These are phyloP conservation scores for Mucor indicus DNA, from an alignment of 371 early-diverging fungal species.

Conservation along the genomic window DNA sequence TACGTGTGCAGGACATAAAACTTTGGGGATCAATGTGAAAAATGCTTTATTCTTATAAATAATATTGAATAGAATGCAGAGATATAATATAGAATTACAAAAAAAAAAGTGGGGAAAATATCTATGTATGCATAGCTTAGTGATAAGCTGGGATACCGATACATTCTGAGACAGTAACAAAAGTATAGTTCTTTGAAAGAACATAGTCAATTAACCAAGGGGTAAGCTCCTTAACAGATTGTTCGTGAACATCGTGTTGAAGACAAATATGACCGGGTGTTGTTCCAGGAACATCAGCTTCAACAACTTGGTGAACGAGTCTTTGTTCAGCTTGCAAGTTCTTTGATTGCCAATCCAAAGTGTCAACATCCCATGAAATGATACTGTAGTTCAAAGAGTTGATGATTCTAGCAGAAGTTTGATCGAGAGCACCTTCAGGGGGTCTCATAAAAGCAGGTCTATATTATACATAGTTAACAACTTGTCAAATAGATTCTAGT, in stretches of 20 bases:
- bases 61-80: too few species aligned
- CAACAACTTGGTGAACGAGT: constrained; percentile 11
- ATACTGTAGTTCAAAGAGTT: constrained; percentile 40
- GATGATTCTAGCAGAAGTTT: constrained; percentile 27
- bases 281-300: constrained; percentile 1
- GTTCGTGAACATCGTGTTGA: constrained; percentile 32
- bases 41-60: too few species aligned
- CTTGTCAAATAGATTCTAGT: too few species aligned
- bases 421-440: constrained; percentile 46
- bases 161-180: constrained; percentile 50
- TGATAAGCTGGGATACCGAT: constrained; percentile 11
- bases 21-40: too few species aligned
- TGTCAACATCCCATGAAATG: constrained; percentile 54
- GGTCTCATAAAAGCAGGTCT: constrained; percentile 38
- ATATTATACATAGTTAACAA: too few species aligned
- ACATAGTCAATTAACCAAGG: constrained; percentile 33
- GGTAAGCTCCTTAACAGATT: constrained; percentile 27
- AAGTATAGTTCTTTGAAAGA: constrained; percentile 29
- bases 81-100: too few species aligned
- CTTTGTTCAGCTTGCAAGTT: constrained; percentile 15
- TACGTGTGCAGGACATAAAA: too few species aligned
- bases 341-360: constrained; percentile 39
- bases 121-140: too few species aligned
- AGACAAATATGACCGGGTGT: constrained; percentile 33
- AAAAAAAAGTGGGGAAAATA: too few species aligned